phyloP scores from a whole-genome alignment of 441 rosid genomes.

The Erodium chrysanthum region DNA sequence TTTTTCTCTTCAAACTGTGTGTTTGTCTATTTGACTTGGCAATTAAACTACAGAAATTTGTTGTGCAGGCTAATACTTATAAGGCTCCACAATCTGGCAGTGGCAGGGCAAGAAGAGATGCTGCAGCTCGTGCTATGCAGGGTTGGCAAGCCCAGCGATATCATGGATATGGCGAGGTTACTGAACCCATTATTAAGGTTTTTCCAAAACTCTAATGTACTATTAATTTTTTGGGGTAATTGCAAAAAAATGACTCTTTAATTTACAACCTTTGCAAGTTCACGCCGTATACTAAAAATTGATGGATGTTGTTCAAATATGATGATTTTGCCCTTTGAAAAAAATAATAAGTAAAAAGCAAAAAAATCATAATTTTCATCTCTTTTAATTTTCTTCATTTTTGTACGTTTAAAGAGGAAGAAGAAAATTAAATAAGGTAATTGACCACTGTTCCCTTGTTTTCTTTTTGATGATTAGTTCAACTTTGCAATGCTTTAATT shows the following conservation, averaged over 20 bases:
- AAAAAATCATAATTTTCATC: too few relatives aligned
- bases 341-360: too few relatives aligned
- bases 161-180: slow-evolving; percentile 58
- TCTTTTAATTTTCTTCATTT: too few relatives aligned
- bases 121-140: slow-evolving; percentile 90
- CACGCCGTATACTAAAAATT: too few relatives aligned
- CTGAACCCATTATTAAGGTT: slow-evolving; percentile 12
- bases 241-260: too few relatives aligned
- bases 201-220: neutral
- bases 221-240: too few relatives aligned
- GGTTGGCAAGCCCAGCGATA: slow-evolving; percentile 79
- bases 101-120: slow-evolving; percentile 60
- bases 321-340: too few relatives aligned
- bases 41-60: slow-evolving; percentile 1
- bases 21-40: neutral
- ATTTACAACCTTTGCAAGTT: too few relatives aligned
- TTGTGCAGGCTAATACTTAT: slow-evolving; percentile 37
- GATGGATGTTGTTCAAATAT: too few relatives aligned
- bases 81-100: slow-evolving; percentile 45
- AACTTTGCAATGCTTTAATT: neutral
- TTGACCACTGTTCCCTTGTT: neutral
- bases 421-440: too few relatives aligned
- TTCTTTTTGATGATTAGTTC: neutral
- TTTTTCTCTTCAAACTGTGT: neutral
- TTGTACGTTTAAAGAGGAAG: too few relatives aligned